Conservation (phyloP, 306 rosid genomes). For the Vachellia collinsii region DNA sequence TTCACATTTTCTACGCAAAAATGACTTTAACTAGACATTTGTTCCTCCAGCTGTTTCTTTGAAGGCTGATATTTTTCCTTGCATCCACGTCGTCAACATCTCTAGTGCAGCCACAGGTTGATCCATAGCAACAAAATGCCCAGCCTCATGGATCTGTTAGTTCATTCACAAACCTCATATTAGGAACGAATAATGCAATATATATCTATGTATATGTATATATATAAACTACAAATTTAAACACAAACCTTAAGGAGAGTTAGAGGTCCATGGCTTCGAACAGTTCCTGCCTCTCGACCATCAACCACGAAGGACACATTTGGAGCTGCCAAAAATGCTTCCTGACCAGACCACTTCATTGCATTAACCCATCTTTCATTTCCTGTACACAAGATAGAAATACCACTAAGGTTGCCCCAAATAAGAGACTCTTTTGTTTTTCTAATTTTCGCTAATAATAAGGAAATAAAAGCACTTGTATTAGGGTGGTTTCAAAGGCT, state of each 20-base stretch:
- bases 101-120: constrained; percentile 84
- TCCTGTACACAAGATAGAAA: constrained; percentile 42
- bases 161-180: not conserved
- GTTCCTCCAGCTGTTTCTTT: not conserved
- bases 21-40: not conserved
- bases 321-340: constrained; percentile 51
- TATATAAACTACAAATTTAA: not conserved
- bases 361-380: constrained; percentile 92
- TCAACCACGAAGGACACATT: constrained; percentile 64
- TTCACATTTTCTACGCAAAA: not conserved
- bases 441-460: too few relatives aligned
- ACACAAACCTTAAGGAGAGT: constrained; percentile 74
- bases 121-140: constrained; percentile 97
- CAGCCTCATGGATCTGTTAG: constrained; percentile 70
- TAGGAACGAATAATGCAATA: not conserved
- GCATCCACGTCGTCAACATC: constrained; percentile 82
- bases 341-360: constrained; percentile 90
- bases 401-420: not conserved
- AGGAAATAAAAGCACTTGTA: not conserved
- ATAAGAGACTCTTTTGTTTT: too few relatives aligned
- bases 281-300: constrained; percentile 68
- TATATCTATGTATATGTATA: not conserved
- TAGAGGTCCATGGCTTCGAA: constrained; percentile 79
- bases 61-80: constrained; percentile 51
- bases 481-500: not conserved